These are phyloP conservation scores for Aspergillus pseudoterreus DNA, from an alignment of 2,329 filamentous ascomycete species.

Conservation along the genomic window DNA sequence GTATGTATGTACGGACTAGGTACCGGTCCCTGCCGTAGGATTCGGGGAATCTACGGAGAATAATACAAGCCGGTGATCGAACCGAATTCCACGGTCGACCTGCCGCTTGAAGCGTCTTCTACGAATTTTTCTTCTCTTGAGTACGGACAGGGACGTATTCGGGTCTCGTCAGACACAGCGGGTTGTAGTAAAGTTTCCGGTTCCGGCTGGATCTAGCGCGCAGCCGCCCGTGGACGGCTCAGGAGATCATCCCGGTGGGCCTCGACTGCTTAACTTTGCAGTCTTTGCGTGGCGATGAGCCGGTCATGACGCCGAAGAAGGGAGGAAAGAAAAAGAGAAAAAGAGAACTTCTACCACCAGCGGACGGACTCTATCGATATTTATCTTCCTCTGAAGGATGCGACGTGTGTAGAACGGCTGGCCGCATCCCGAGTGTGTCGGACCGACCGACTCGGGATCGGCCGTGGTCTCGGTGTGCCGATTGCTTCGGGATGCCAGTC, in stretches of 20 bases:
- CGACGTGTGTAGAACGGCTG: no score
- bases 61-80: no score
- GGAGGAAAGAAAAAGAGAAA: background rate
- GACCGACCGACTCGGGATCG: conserved; percentile 1
- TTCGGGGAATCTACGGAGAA: no score
- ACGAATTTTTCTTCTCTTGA: no score
- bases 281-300: no score
- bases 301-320: background rate
- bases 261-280: background rate
- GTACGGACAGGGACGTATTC: no score
- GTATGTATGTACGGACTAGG: no score
- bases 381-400: background rate
- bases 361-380: background rate
- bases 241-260: background rate
- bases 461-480: conserved; percentile 1
- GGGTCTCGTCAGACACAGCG: no score
- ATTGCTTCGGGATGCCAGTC: background rate
- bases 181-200: conserved; percentile 4
- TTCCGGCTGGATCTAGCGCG: conserved; percentile 3
- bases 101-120: no score
- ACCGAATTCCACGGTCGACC: no score
- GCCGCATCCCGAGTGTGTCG: background rate
- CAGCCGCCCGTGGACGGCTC: background rate
- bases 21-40: no score
- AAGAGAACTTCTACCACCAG: background rate